These are phyloP conservation scores for Tinospora cordifolia DNA, from an alignment of 164 flowering plant genomes.

Conservation along the genomic window DNA sequence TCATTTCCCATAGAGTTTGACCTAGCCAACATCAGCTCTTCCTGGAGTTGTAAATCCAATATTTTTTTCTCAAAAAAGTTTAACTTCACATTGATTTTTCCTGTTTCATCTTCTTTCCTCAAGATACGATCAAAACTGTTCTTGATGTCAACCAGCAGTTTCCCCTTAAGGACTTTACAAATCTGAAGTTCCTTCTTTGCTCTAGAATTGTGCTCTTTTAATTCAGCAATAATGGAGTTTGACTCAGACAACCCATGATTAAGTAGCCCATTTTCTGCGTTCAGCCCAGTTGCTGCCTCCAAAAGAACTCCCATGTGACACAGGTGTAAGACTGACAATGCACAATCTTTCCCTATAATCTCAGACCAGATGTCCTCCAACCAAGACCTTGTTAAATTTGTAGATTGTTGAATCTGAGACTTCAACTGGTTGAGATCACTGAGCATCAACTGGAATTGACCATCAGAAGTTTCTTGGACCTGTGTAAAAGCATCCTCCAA, in stretches of 20 bases:
- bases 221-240: conserved; percentile 43
- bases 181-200: conserved; percentile 64
- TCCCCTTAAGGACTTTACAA: conserved; percentile 62
- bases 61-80: conserved; percentile 57
- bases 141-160: conserved; percentile 69
- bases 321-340: conserved; percentile 70
- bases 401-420: conserved; percentile 36
- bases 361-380: conserved; percentile 90
- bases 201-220: conserved; percentile 59
- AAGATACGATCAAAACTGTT: conserved; percentile 57
- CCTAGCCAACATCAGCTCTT: conserved; percentile 72
- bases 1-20: conserved; percentile 71
- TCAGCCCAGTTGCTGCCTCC: conserved; percentile 69
- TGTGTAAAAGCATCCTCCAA: conserved; percentile 39
- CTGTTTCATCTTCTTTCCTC: conserved; percentile 65
- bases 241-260: conserved; percentile 70
- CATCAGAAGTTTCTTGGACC: conserved; percentile 26
- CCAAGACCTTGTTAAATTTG: conserved; percentile 39
- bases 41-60: conserved; percentile 60
- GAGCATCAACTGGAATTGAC: conserved; percentile 34
- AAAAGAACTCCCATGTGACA: conserved; percentile 83
- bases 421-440: conserved; percentile 43
- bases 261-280: conserved; percentile 85
- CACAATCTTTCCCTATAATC: conserved; percentile 73
- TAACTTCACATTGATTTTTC: conserved; percentile 43